phyloP scores from a whole-genome alignment of 306 rosid genomes.

The Arachis stenosperma region DNA sequence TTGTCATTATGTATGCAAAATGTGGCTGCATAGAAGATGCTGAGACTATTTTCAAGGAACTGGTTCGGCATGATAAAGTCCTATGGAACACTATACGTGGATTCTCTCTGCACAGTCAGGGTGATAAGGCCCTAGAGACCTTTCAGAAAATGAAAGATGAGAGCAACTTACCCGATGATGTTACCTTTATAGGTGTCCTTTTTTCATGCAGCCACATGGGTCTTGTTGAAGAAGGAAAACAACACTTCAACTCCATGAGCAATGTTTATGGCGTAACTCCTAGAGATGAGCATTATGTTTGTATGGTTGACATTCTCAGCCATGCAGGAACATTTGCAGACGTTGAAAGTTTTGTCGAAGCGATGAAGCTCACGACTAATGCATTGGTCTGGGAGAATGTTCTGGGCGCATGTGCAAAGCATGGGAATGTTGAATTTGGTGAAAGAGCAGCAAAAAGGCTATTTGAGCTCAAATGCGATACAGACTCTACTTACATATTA shows the following conservation, averaged over 20 bases:
- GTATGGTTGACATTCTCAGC: slow-evolving; percentile 48
- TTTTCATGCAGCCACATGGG: no score
- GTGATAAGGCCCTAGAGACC: slow-evolving; percentile 4
- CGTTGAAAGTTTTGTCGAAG: slow-evolving; percentile 41
- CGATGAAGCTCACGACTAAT: slow-evolving; percentile 39
- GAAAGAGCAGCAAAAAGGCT: slow-evolving; percentile 43
- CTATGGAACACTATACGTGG: slow-evolving; percentile 50
- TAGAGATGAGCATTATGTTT: slow-evolving; percentile 46
- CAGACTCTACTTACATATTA: slow-evolving; percentile 35
- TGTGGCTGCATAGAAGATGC: slow-evolving; percentile 51
- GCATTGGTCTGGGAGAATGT: slow-evolving; percentile 28
- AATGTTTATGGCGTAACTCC: no score
- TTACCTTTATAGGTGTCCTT: slow-evolving; percentile 26
- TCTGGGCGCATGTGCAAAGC: slow-evolving; percentile 45
- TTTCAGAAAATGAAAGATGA: slow-evolving; percentile 44
- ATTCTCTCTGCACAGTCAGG: slow-evolving; percentile 39
- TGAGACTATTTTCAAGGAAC: slow-evolving; percentile 39
- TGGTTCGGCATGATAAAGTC: slow-evolving; percentile 37
- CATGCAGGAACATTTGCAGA: slow-evolving; percentile 50
- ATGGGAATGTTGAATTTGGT: slow-evolving; percentile 43
- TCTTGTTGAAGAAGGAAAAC: no score
- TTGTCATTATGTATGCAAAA: slow-evolving; percentile 49
- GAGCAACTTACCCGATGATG: slow-evolving; percentile 38
- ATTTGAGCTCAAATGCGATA: slow-evolving; percentile 43
- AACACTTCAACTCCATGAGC: no score